Conservation (phyloP, 306 rosid species). For the Medicago ruthenica region DNA sequence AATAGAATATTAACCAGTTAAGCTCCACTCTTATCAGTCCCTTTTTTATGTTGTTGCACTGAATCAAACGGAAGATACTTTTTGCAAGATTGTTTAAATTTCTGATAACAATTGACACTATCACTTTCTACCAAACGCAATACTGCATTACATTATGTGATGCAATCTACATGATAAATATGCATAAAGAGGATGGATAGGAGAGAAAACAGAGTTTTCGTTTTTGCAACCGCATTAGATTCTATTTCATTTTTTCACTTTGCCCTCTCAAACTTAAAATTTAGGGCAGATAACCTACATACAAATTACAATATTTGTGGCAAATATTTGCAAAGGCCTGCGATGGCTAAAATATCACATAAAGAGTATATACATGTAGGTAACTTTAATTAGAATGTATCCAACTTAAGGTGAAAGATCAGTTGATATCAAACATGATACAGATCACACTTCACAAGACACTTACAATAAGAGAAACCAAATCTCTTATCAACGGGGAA, state of each 20-base stretch:
- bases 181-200: no score
- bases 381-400: slow-evolving; percentile 43
- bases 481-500: slow-evolving; percentile 67
- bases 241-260: slow-evolving; percentile 12
- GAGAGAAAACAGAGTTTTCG: not conserved
- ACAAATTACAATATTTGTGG: slow-evolving; percentile 20
- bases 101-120: not conserved
- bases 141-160: no score
- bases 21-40: not conserved
- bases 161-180: not conserved
- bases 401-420: slow-evolving; percentile 42
- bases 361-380: slow-evolving; percentile 46
- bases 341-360: slow-evolving; percentile 43
- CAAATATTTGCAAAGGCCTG: slow-evolving; percentile 34
- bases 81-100: not conserved
- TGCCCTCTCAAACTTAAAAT: slow-evolving; percentile 21
- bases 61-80: not conserved
- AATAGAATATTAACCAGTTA: not conserved
- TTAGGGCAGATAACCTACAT: slow-evolving; percentile 30
- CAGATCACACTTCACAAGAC: slow-evolving; percentile 17
- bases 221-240: not conserved
- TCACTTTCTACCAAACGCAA: not conserved
- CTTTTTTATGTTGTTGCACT: no score
- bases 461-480: slow-evolving; percentile 39
- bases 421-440: slow-evolving; percentile 38